phyloP scores from a whole-genome alignment of 306 rosid genomes.

The Hippophae tibetana region DNA sequence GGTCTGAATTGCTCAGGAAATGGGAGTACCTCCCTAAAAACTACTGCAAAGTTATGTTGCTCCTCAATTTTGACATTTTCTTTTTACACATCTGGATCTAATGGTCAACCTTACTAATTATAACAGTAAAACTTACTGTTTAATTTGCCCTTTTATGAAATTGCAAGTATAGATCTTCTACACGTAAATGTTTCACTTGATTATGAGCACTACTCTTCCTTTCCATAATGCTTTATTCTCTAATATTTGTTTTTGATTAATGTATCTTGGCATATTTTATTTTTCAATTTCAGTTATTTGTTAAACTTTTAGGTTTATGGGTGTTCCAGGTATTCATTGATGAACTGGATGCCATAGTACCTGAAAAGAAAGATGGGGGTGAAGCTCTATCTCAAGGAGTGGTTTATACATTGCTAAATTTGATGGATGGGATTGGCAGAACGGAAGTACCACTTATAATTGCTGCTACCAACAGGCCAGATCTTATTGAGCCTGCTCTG shows the following conservation, averaged over 20 bases:
- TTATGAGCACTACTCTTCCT: too few species aligned
- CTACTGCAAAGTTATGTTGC: too few species aligned
- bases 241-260: neutral
- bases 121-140: too few species aligned
- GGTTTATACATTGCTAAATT: conserved; percentile 64
- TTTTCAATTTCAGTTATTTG: conserved; percentile 2
- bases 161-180: too few species aligned
- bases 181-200: too few species aligned
- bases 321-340: conserved; percentile 63
- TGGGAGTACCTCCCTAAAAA: too few species aligned
- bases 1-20: too few species aligned
- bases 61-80: too few species aligned
- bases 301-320: conserved; percentile 12
- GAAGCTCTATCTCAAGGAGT: conserved; percentile 81
- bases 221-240: too few species aligned
- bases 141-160: too few species aligned
- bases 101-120: too few species aligned
- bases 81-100: too few species aligned
- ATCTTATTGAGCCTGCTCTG: conserved; percentile 82
- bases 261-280: neutral
- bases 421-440: conserved; percentile 79
- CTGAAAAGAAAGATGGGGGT: conserved; percentile 80
- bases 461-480: conserved; percentile 83
- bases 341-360: conserved; percentile 91
- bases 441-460: conserved; percentile 65